Base-by-base conservation (phyloP, 106 monocot species). In the Posidonia australis region DNA sequence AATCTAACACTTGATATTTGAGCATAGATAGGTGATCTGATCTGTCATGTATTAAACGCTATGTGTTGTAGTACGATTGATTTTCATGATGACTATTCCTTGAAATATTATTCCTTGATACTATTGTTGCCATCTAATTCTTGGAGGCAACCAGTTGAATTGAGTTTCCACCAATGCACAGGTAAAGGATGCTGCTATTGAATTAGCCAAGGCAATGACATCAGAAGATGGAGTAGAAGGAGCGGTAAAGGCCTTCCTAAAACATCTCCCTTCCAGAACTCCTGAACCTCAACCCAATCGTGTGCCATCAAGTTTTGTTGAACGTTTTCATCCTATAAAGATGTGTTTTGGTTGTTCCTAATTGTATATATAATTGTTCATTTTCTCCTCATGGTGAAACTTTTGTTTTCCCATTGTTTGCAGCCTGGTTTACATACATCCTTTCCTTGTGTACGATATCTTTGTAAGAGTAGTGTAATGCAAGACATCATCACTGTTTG, bases 211-310 rank as follows among this genome's bases (percentile, higher is more conserved):
- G 1, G 92, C 75, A 23, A 84, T 84, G 77, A 71, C 72, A 67
- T 55, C 71, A 19, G 91, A 92, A 69, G 91, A 92, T 70, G 91
- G 91, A 10, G 81, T 84, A 22, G 29, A 75, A 24, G 92, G 84
- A 28, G 92, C 92, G 10, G 87, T 87, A 29, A 78, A 54, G 67
- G 87, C 92, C 43, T 87, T 87, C 59, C 67, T 84, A 17, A 87
- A 84, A 63, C 92, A 92, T 74, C 77, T 92, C 24, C 84, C 87
- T 44, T 63, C 72, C 1, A 72, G 53, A 30, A 43, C 66, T 7
- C 36, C 36, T 13, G 26, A 29, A 0, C 51, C 67, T 59, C 59
- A 62, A 44, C 47, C 46, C 16, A 5, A 48, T 16, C 54, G 70
- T 9, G 44, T 46, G 0, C 59, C 57, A 3, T 67, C 75, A n/a